These are phyloP conservation scores for Xeromyces bisporus DNA, from an alignment of 495 filamentous ascomycete species.

Conservation along the genomic window DNA sequence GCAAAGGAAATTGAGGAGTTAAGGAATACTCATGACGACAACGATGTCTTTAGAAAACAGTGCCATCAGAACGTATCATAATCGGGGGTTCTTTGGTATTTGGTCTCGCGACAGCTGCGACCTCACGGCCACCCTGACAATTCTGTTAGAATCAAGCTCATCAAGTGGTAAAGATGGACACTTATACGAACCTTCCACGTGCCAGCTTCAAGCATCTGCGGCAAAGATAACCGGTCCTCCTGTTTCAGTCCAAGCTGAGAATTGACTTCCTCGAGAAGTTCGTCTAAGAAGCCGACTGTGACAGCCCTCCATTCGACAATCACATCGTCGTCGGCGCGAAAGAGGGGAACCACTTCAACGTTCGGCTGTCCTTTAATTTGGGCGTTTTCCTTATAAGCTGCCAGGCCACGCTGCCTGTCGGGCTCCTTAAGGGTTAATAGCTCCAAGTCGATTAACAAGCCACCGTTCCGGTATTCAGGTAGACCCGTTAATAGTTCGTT, in stretches of 20 bases:
- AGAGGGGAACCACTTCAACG: conserved; percentile 48
- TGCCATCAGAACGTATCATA: conserved; percentile 89
- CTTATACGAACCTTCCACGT: conserved; percentile 58
- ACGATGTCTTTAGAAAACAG: conserved; percentile 73
- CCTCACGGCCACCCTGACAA: conserved; percentile 74
- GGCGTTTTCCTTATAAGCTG: conserved; percentile 55
- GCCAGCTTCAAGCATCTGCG: conserved; percentile 55
- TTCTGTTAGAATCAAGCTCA: conserved; percentile 11
- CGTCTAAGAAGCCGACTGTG: conserved; percentile 51
- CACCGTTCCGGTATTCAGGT: conserved; percentile 55
- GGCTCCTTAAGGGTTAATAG: conserved; percentile 41
- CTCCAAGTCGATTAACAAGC: conserved; percentile 49
- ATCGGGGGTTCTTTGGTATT: conserved; percentile 97
- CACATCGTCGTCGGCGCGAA: conserved; percentile 46
- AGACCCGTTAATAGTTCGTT: conserved; percentile 47
- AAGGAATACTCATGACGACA: too few relatives aligned
- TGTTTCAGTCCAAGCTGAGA: conserved; percentile 36
- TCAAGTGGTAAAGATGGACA: background rate
- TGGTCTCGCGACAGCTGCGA: conserved; percentile 85
- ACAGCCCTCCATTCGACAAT: conserved; percentile 55
- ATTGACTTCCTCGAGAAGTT: conserved; percentile 46
- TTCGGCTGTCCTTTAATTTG: conserved; percentile 57
- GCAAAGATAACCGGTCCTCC: conserved; percentile 36
- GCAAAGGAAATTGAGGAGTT: conserved; percentile 13
- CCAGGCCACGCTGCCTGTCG: conserved; percentile 45